A percentile compares a stretch with the other conserved stretches of the same genome.
Evolutionary conservation across 352 stramenopile genomes (phyloP).

Genomic region (Phytophthora multivora): DNA sequence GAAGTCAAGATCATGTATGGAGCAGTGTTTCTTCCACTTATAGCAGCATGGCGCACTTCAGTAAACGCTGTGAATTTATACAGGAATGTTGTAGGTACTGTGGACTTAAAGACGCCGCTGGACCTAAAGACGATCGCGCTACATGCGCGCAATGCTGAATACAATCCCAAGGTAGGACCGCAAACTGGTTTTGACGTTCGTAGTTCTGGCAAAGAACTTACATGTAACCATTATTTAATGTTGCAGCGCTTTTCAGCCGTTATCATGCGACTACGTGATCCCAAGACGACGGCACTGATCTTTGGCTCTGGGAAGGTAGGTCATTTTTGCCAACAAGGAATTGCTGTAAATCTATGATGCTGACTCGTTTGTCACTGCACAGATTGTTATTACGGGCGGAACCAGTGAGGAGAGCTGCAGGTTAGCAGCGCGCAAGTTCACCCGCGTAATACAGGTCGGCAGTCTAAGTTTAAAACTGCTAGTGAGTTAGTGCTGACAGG

Average conservation of each 20-base stretch:
- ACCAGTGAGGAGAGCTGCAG: conserved; percentile 84
- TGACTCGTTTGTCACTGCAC: neutral
- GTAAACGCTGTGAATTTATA: neutral
- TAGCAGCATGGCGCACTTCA: no score
- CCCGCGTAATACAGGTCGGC: conserved; percentile 80
- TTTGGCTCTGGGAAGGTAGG: conserved; percentile 96
- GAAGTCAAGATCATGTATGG: conserved; percentile 84
- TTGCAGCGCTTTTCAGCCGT: conserved; percentile 94
- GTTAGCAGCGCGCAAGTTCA: conserved; percentile 87
- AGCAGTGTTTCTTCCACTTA: no score
- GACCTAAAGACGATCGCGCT: conserved; percentile 98
- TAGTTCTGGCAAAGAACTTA: neutral
- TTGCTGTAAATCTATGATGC: neutral
- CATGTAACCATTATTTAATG: no score
- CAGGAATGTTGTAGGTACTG: conserved; percentile 95
- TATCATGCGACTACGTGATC: conserved; percentile 95
- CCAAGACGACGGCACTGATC: conserved; percentile 97
- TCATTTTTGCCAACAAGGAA: neutral
- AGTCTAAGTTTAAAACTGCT: neutral
- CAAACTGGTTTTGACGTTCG: neutral
- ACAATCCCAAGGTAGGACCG: conserved; percentile 95
- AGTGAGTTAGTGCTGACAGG: neutral
- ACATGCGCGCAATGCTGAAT: conserved; percentile 98
- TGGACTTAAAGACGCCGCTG: conserved; percentile 94
- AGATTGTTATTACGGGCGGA: conserved; percentile 88